Evolutionary conservation across 2,329 filamentous ascomycete genomes (phyloP), one percentile per base, ranked within the genome.

Genomic region (Pyrenochaeta sp.): DNA sequence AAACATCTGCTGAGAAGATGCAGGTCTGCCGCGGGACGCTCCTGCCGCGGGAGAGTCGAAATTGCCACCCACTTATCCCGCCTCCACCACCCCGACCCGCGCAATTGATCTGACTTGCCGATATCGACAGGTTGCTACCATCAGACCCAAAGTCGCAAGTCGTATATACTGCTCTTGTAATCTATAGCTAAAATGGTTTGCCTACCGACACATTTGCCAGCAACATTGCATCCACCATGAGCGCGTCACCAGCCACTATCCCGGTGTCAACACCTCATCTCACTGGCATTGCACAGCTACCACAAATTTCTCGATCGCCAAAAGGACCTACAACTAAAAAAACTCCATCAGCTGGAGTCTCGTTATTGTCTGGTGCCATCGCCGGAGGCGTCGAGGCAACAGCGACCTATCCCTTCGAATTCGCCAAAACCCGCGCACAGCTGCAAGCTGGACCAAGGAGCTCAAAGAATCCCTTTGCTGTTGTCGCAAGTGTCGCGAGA

Each of bases 321-420:
- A 45, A 49, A 23, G 17, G 15, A n/a, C 12, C 35, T 9, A 2
- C 47, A 17, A 18, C 35, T 20, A 56, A 51, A 9, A 48, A 53
- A 12, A 50, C 27, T 2, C 49, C 44, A 5, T 56, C 57, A 9
- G 47, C 56, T 4, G 27, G 53, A 1, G 48, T 66, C 7, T 84
- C 82, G 0, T 68, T 85, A 1, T 60, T 82, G 14, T 74, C 83
- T 1, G 83, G 83, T 20, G 82, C 78, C 15, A 60, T 83, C 10
- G 83, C 82, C 5, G 83, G 83, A 11, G 81, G 76, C n/a, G 72
- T 83, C 7, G 83, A 85, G 65, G 82, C 82, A 4, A 75, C 78
- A 2, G 71, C 78, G 17, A 85, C 83, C 3, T 74, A 74, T 47
- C 71, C 72, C 3, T 70, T 73, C 40, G 70, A 74, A 51, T 73